Conservation (phyloP, 768 basidiomycete species). For the Podaxis sp. region DNA sequence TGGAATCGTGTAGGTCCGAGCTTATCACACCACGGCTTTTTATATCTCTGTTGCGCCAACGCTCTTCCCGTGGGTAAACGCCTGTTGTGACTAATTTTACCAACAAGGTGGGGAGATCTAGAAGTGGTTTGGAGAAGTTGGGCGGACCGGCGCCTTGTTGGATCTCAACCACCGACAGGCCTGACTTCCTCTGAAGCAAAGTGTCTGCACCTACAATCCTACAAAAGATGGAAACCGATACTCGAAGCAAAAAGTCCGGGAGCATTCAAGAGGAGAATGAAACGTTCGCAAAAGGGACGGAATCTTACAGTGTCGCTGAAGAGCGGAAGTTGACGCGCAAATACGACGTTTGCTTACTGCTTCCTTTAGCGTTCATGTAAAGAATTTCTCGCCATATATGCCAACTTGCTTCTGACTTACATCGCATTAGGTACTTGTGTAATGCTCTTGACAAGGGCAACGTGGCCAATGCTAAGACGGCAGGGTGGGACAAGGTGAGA, state of each 20-base stretch:
- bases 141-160: not conserved
- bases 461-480: conserved; percentile 52
- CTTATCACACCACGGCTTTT: not conserved
- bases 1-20: not conserved
- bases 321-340: conserved; percentile 35
- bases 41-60: not conserved
- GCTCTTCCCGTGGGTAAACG: conserved; percentile 2
- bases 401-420: not conserved
- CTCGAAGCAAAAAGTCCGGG: not conserved
- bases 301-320: conserved; percentile 20
- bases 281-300: not conserved
- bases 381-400: not conserved
- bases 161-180: not conserved
- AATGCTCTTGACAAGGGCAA: conserved; percentile 51
- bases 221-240: not conserved
- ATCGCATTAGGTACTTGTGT: conserved; percentile 38
- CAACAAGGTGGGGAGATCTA: not conserved
- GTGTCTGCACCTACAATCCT: not conserved
- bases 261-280: conserved; percentile 8
- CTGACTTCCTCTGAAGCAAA: not conserved
- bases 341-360: conserved; percentile 40
- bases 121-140: not conserved
- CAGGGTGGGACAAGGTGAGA: conserved; percentile 44
- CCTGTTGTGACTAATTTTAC: not conserved
- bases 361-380: conserved; percentile 44